phyloP scores from a whole-genome alignment of 2,329 filamentous ascomycete species.

The Blumeria hordei region DNA sequence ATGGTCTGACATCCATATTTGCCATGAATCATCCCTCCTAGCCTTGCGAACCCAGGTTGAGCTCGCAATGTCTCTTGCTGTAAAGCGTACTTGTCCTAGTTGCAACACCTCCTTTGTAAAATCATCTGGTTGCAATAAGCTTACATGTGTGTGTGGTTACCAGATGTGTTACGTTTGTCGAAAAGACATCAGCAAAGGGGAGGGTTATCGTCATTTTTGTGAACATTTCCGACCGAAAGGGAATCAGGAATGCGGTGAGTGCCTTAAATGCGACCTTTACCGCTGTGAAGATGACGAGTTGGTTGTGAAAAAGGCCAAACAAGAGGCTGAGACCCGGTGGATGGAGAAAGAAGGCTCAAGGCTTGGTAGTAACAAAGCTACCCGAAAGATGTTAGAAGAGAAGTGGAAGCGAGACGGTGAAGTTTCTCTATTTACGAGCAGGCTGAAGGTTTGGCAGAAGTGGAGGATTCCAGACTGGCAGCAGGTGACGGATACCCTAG shows the following conservation, averaged over 20 bases:
- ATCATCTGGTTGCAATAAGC: constrained; percentile 82
- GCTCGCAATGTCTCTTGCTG: constrained; percentile 73
- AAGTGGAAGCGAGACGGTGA: constrained; percentile 14
- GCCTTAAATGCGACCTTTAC: constrained; percentile 54
- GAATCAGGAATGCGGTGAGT: constrained; percentile 52
- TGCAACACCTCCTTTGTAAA: constrained; percentile 90
- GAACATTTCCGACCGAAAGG: constrained; percentile 76
- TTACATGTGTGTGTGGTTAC: constrained; percentile 88
- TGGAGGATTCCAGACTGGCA: no score
- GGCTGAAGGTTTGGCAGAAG: constrained; percentile 8
- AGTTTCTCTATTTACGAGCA: constrained; percentile 8
- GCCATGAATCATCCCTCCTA: constrained; percentile 61
- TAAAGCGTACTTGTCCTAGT: constrained; percentile 83
- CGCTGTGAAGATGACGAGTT: constrained; percentile 48
- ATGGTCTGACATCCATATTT: constrained; percentile 76
- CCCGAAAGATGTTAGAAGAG: constrained; percentile 31
- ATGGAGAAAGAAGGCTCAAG: constrained; percentile 35
- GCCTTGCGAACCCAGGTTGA: constrained; percentile 77
- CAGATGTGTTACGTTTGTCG: constrained; percentile 97
- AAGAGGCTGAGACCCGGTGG: constrained; percentile 50
- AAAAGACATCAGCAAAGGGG: constrained; percentile 37
- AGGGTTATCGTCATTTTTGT: constrained; percentile 87
- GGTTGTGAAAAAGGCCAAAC: constrained; percentile 42
- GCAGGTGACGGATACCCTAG: no score
- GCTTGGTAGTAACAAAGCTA: constrained; percentile 28